phyloP scores from a whole-genome alignment of 2,329 filamentous ascomycete species.

The Stachybotrys chartarum region DNA sequence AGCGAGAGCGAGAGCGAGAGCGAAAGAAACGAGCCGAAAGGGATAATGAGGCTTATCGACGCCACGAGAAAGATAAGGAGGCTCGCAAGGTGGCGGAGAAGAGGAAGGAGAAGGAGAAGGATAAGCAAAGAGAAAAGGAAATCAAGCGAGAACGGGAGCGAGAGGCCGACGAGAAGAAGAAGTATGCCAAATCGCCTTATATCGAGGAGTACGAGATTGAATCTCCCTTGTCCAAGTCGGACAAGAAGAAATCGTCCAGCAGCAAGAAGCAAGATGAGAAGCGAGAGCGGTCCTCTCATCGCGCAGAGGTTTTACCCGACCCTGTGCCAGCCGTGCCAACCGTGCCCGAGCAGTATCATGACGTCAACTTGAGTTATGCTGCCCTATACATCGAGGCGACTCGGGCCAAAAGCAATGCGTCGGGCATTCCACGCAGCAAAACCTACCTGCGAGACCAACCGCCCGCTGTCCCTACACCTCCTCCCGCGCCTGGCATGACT shows the following conservation, averaged over 20 bases:
- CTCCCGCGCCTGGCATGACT: constrained; percentile 17
- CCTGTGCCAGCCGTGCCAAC: constrained; percentile 12
- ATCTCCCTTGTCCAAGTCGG: constrained; percentile 14
- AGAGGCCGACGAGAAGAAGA: constrained; percentile 28
- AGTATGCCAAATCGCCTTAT: constrained; percentile 23
- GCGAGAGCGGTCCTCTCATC: constrained; percentile 24
- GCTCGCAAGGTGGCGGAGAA: constrained; percentile 26
- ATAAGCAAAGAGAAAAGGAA: constrained; percentile 33
- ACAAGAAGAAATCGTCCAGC: constrained; percentile 30
- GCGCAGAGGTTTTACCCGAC: constrained; percentile 19
- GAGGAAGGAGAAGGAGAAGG: constrained; percentile 23
- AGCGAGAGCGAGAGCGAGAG: constrained; percentile 14
- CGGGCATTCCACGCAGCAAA: constrained; percentile 10
- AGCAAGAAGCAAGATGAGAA: constrained; percentile 31
- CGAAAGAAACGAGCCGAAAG: constrained; percentile 11
- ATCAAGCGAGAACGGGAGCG: constrained; percentile 26
- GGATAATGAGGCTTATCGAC: constrained; percentile 16
- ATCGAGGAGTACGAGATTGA: constrained; percentile 28
- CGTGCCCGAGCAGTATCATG: constrained; percentile 13
- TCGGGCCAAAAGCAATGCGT: constrained; percentile 12
- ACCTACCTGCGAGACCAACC: constrained; percentile 18
- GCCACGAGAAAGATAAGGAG: constrained; percentile 25
- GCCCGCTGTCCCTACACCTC: constrained; percentile 27
- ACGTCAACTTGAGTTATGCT: constrained; percentile 14
- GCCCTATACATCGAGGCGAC: constrained; percentile 23